Evolutionary conservation across 345 rosid genomes (phyloP).

Genomic region (Balakata baccata): DNA sequence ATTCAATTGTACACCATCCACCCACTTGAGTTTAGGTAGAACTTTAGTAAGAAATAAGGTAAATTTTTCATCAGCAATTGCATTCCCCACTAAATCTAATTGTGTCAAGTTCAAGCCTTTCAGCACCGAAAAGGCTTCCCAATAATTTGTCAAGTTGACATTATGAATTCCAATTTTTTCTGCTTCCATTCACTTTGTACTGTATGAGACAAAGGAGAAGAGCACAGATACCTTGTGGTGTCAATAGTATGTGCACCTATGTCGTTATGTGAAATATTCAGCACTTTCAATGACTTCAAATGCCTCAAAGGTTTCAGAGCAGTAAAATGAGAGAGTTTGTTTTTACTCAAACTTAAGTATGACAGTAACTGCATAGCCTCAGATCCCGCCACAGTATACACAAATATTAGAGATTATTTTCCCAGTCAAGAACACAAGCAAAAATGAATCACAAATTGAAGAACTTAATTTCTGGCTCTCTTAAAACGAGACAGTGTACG

Average conservation of each 20-base stretch:
- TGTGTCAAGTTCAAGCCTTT: constrained; percentile 60
- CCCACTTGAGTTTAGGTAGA: constrained; percentile 60
- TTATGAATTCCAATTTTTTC: constrained; percentile 32
- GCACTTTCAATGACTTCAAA: constrained; percentile 55
- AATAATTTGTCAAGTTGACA: constrained; percentile 33
- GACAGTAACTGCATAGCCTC: constrained; percentile 80
- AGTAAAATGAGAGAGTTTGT: constrained; percentile 62
- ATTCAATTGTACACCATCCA: constrained; percentile 46
- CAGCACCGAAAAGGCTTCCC: constrained; percentile 67
- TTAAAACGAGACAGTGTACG: background rate
- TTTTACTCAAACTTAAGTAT: constrained; percentile 64
- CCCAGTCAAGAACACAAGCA: constrained; percentile 3
- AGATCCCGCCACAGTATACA: constrained; percentile 46
- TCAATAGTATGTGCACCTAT: constrained; percentile 83
- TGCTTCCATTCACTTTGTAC: constrained; percentile 40
- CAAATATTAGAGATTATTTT: constrained; percentile 1
- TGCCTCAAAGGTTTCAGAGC: constrained; percentile 68
- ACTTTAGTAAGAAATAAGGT: constrained; percentile 49
- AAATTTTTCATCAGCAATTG: constrained; percentile 56
- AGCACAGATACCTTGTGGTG: constrained; percentile 63
- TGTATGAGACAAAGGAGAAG: constrained; percentile 75
- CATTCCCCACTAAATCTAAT: constrained; percentile 61
- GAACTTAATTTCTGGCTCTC: background rate
- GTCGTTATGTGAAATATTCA: constrained; percentile 78
- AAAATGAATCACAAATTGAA: background rate